These are phyloP conservation scores for Gossypium armourianum DNA, from an alignment of 441 rosid species.

Conservation along the genomic window DNA sequence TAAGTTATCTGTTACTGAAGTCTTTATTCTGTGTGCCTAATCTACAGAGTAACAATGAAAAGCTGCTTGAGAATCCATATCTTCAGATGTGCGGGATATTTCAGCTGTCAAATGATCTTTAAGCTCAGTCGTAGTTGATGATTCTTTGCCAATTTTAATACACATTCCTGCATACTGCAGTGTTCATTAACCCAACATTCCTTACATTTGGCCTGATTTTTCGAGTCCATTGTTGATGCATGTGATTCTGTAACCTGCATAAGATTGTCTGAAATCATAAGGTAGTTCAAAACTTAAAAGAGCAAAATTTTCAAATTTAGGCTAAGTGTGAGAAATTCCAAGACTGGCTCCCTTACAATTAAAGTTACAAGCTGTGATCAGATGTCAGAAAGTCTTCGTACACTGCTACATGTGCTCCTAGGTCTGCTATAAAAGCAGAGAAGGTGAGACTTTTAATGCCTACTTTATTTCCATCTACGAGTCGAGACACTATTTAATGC, in stretches of 20 bases:
- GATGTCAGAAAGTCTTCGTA: constrained; percentile 11
- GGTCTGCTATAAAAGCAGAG: constrained; percentile 17
- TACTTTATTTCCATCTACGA: constrained; percentile 9
- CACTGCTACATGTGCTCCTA: constrained; percentile 11
- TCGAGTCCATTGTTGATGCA: constrained; percentile 14
- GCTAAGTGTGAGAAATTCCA: constrained; percentile 14
- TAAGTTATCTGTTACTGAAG: constrained; percentile 15
- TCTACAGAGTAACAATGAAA: constrained; percentile 90
- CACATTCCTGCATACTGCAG: constrained; percentile 11
- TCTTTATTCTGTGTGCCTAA: constrained; percentile 15
- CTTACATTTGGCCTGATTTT: constrained; percentile 20
- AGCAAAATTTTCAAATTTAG: constrained; percentile 17
- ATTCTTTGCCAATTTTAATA: constrained; percentile 6
- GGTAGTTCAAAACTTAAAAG: constrained; percentile 16
- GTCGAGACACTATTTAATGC: constrained; percentile 5
- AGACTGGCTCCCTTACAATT: background rate
- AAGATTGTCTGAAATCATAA: constrained; percentile 16
- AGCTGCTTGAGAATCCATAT: constrained; percentile 88
- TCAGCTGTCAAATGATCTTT: constrained; percentile 73
- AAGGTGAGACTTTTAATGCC: constrained; percentile 22
- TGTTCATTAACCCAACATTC: constrained; percentile 15
- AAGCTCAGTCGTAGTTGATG: constrained; percentile 25
- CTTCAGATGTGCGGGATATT: constrained; percentile 98
- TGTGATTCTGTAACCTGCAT: constrained; percentile 18
- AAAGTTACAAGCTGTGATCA: constrained; percentile 16